Conservation (phyloP, 2,329 filamentous ascomycete species). For the Colletotrichum tanaceti region DNA sequence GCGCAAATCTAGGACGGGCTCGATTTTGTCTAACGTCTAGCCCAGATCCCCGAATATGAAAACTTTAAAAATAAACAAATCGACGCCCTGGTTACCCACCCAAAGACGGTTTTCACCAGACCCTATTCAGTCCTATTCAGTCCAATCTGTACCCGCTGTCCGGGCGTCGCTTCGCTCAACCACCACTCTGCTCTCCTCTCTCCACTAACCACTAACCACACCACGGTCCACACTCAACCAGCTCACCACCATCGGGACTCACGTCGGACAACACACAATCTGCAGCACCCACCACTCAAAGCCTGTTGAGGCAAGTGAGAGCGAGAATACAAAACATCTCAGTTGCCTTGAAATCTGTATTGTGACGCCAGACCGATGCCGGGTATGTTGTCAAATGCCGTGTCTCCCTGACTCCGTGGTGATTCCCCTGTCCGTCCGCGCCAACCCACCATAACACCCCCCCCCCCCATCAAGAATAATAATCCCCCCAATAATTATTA, state of each 20-base stretch:
- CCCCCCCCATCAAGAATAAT: conserved; percentile 16
- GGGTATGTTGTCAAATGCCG: conserved; percentile 41
- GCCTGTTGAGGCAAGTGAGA: background rate
- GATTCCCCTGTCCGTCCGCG: conserved; percentile 3
- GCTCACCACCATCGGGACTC: background rate
- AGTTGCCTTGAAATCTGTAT: conserved; percentile 38
- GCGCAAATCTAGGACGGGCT: conserved; percentile 2
- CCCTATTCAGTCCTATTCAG: background rate
- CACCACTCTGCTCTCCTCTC: no score
- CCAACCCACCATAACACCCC: background rate
- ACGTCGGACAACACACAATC: background rate
- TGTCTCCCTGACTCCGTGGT: conserved; percentile 27
- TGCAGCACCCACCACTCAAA: background rate
- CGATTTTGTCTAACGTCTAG: conserved; percentile 29
- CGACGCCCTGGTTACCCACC: background rate
- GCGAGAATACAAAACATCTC: conserved; percentile 23
- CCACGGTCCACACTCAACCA: background rate
- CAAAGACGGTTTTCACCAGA: background rate
- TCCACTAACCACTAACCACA: background rate
- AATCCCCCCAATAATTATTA: conserved; percentile 14
- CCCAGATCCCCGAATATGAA: background rate
- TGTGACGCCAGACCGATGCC: conserved; percentile 38
- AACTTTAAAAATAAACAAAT: background rate
- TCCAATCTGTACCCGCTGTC: background rate
- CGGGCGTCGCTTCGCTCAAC: background rate